Conservation (phyloP, 2,329 filamentous ascomycete species). For the Mycosphaerelloides madeirae region DNA sequence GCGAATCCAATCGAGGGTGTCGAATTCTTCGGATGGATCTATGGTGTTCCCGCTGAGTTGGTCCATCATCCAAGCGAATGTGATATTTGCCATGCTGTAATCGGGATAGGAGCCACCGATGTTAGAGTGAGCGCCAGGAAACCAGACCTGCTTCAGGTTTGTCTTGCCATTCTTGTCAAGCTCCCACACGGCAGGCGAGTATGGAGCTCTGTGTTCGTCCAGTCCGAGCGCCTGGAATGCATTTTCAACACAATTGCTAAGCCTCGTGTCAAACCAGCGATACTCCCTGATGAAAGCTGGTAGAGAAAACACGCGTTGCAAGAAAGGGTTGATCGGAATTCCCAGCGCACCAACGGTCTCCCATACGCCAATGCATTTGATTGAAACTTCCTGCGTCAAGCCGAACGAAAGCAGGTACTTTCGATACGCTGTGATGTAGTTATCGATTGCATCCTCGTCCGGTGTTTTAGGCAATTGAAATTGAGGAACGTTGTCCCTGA, state of each 20-base stretch:
- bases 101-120: conserved; percentile 45
- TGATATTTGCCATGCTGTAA: conserved; percentile 33
- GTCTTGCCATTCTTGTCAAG: conserved; percentile 23
- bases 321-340: conserved; percentile 32
- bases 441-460: conserved; percentile 18
- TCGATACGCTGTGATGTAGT: conserved; percentile 27
- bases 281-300: conserved; percentile 31
- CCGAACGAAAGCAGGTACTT: conserved; percentile 22
- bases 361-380: conserved; percentile 40
- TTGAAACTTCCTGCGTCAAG: conserved; percentile 24
- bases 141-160: conserved; percentile 52
- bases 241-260: conserved; percentile 42
- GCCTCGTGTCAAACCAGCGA: conserved; percentile 33
- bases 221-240: conserved; percentile 54
- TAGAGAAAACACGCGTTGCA: conserved; percentile 29
- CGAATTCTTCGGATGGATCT: conserved; percentile 19
- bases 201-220: conserved; percentile 50
- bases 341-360: conserved; percentile 43
- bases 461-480: conserved; percentile 9
- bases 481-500: conserved; percentile 3
- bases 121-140: conserved; percentile 52
- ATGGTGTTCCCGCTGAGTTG: conserved; percentile 31
- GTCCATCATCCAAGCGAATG: conserved; percentile 41
- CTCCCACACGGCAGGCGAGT: conserved; percentile 50
- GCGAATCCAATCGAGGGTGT: conserved; percentile 31